Evolutionary conservation across 148 eudicot species (phyloP), one percentile per base, ranked within the genome.

Genomic region (Arctostaphylos glauca): DNA sequence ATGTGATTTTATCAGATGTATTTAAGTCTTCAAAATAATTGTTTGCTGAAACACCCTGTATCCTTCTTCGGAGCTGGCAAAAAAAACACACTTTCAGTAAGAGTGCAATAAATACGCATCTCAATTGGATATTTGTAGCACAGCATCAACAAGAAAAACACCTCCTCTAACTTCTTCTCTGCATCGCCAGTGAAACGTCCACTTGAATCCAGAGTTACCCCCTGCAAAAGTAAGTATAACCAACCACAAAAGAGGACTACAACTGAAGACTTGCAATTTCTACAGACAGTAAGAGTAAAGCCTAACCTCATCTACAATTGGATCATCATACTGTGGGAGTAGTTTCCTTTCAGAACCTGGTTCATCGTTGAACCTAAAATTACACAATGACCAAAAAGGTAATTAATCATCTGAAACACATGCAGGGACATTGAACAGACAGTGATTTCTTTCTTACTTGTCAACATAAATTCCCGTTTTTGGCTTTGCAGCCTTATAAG

Each of bases 261-360:
- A 64, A 80, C 25, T 8, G 50, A 21, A 75, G 54, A 80, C 67
- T 12, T 23, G 53, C 19, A 19, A 74, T 52, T 55, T n/a, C 48
- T 46, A 74, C 43, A 58, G 21, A 50, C 9, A 66, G 14, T 10
- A 47, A 66, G 44, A 13, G 5, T 16, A 55, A 19, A 55, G 77
- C 25, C 70, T 66, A 16, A 94, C 98, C 98, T 96, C 95, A 41
- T 94, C 97, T 19, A 81, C 91, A 87, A 87, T 81, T 5, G 93
- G 95, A 84, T 96, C 99, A 88, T 96, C 99, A 87, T 96, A 96
- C 44, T 94, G 97, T 68, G 99, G 95, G 79, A 96, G 98, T 78
- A 96, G 91, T 90, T 87, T 94, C 90, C 86, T 96, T 86, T 91
- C 93, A 71, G 84, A 78, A 75, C 91, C 94, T 23, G 81, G 88